Percentiles rank a stretch among this genome's conserved stretches.
These are phyloP conservation scores for Fraxinus angustifolia DNA, from an alignment of 305 asterid genomes.

Conservation along the genomic window DNA sequence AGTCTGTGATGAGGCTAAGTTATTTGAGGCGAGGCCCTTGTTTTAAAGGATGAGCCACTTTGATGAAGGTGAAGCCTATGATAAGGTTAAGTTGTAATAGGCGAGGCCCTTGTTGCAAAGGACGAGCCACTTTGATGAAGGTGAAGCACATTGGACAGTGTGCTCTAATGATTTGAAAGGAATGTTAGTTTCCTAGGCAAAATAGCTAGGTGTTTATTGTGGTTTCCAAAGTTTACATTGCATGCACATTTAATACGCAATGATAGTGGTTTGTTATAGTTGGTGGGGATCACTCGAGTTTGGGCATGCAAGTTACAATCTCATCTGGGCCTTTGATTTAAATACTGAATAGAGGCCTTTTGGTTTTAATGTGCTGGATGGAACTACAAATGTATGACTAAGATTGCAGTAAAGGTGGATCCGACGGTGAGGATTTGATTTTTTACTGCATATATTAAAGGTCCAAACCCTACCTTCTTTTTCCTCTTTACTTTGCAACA, in stretches of 20 bases:
- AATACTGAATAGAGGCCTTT: too few relatives aligned
- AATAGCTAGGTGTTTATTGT: background rate
- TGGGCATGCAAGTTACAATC: too few relatives aligned
- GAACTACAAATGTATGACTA: too few relatives aligned
- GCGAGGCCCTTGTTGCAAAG: background rate
- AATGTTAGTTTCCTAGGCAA: background rate
- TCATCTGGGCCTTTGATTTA: too few relatives aligned
- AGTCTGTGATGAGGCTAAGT: background rate
- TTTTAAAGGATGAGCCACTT: background rate
- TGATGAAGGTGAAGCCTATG: background rate
- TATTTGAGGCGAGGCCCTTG: background rate
- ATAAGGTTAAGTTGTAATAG: background rate
- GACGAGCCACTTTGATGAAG: background rate
- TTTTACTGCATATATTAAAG: too few relatives aligned
- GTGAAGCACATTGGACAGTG: background rate
- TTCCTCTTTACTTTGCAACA: too few relatives aligned
- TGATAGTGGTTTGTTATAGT: too few relatives aligned
- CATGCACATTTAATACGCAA: background rate
- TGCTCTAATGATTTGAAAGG: background rate
- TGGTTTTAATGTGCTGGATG: too few relatives aligned
- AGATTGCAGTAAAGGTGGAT: too few relatives aligned
- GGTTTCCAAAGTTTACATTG: background rate
- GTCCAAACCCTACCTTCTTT: too few relatives aligned
- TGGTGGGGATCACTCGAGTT: too few relatives aligned
- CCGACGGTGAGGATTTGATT: too few relatives aligned